A percentile compares a stretch with the other conserved stretches of the same genome.
Conservation (phyloP, 2,329 filamentous ascomycete genomes). For the Beauveria bassiana region DNA sequence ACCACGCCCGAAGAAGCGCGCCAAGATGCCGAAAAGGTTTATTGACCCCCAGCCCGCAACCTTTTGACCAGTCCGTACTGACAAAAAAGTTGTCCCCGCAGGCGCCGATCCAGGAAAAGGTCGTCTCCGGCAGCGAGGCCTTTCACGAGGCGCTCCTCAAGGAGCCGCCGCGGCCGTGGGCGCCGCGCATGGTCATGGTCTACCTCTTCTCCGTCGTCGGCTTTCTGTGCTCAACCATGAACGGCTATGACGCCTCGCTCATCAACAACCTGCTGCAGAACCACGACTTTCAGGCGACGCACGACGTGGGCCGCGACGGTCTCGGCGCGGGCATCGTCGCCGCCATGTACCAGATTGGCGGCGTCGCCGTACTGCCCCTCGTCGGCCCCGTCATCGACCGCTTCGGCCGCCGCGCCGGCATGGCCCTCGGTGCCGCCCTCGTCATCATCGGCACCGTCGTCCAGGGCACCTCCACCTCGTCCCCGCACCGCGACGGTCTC, state of each 20-base stretch:
- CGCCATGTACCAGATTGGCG: slow-evolving; percentile 45
- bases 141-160: slow-evolving; percentile 47
- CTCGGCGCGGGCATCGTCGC: slow-evolving; percentile 42
- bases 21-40: slow-evolving; percentile 6
- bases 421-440: slow-evolving; percentile 39
- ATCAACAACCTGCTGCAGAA: slow-evolving; percentile 21
- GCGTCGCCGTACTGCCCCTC: slow-evolving; percentile 33
- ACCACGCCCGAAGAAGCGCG: neutral
- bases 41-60: neutral
- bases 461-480: slow-evolving; percentile 19
- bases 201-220: slow-evolving; percentile 38
- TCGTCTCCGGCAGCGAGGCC: slow-evolving; percentile 44
- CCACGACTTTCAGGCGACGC: slow-evolving; percentile 31
- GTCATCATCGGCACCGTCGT: slow-evolving; percentile 31
- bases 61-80: neutral
- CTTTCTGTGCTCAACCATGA: slow-evolving; percentile 44
- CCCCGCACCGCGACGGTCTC: neutral
- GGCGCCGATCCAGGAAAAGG: slow-evolving; percentile 25
- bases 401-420: slow-evolving; percentile 38
- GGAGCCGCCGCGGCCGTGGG: slow-evolving; percentile 39
- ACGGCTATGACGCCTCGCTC: slow-evolving; percentile 36
- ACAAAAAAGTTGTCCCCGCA: neutral
- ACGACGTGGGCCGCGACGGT: slow-evolving; percentile 33
- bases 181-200: slow-evolving; percentile 30
- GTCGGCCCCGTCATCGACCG: slow-evolving; percentile 39